A percentile compares a stretch with the other conserved stretches of the same genome.
Conservation (phyloP, 1,284 basidiomycete genomes). For the Irpex sp. region DNA sequence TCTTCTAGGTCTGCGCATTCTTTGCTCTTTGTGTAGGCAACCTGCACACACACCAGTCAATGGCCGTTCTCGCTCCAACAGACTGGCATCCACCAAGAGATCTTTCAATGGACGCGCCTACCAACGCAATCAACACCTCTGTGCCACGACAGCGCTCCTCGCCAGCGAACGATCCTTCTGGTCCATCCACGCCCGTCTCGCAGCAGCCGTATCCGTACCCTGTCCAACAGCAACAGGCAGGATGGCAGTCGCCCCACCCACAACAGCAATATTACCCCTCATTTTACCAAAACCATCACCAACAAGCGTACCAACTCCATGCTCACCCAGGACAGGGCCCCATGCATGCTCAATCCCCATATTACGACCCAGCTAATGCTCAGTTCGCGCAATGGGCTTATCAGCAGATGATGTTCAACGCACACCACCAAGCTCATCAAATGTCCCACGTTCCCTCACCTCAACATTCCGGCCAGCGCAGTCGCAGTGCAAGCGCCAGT, state of each 20-base stretch:
- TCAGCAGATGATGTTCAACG: slow-evolving; percentile 81
- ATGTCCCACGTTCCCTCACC: slow-evolving; percentile 34
- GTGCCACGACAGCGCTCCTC: slow-evolving; percentile 52
- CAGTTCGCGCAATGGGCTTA: slow-evolving; percentile 79
- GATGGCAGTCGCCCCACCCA: slow-evolving; percentile 60
- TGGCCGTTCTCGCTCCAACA: slow-evolving; percentile 72
- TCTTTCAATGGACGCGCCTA: slow-evolving; percentile 54
- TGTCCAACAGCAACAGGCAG: slow-evolving; percentile 40
- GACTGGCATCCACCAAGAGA: slow-evolving; percentile 69
- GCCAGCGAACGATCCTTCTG: slow-evolving; percentile 46
- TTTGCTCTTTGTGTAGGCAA: slow-evolving; percentile 12
- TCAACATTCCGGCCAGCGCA: slow-evolving; percentile 30
- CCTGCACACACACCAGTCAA: slow-evolving; percentile 39
- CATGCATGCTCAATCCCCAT: slow-evolving; percentile 47
- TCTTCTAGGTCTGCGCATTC: slow-evolving; percentile 10
- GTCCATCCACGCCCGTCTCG: slow-evolving; percentile 27
- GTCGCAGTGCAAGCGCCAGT: slow-evolving; percentile 30
- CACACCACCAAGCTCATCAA: slow-evolving; percentile 56
- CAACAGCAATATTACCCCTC: slow-evolving; percentile 70
- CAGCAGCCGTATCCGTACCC: slow-evolving; percentile 39
- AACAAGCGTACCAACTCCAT: slow-evolving; percentile 44
- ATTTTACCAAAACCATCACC: slow-evolving; percentile 67
- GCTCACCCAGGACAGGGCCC: slow-evolving; percentile 43
- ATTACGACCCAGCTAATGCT: slow-evolving; percentile 72
- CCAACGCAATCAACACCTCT: slow-evolving; percentile 35